Evolutionary conservation across 768 basidiomycete species (phyloP).

Genomic region (Tubosaeta sp.): DNA sequence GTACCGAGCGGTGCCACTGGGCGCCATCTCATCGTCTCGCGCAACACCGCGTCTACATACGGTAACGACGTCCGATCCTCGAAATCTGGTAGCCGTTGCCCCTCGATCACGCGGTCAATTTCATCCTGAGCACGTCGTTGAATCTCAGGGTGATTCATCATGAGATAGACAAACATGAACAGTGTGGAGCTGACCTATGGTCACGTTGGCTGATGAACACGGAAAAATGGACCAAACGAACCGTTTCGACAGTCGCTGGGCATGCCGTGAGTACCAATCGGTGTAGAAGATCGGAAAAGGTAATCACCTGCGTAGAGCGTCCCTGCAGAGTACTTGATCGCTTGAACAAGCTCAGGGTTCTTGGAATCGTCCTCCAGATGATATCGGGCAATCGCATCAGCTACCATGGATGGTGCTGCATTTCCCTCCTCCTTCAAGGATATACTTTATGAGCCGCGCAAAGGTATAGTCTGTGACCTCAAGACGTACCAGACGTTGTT

Average conservation of each 20-base stretch:
- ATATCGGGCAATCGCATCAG: conserved; percentile 10
- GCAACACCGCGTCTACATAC: conserved; percentile 32
- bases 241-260: conserved; percentile 31
- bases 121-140: conserved; percentile 30
- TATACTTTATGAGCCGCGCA: neutral
- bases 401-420: conserved; percentile 13
- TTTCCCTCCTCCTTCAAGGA: conserved; percentile 5
- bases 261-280: neutral
- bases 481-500: conserved; percentile 2
- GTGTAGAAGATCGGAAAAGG: neutral
- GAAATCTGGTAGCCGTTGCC: conserved; percentile 28
- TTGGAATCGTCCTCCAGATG: conserved; percentile 4
- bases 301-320: conserved; percentile 17
- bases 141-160: conserved; percentile 28
- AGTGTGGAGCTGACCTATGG: conserved; percentile 25
- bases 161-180: conserved; percentile 25
- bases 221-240: conserved; percentile 10
- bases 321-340: conserved; percentile 17
- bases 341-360: conserved; percentile 10
- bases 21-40: conserved; percentile 31
- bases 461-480: neutral
- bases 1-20: conserved; percentile 25
- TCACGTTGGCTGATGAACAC: neutral
- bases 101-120: conserved; percentile 29
- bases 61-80: conserved; percentile 27